Evolutionary conservation across 208 protist genomes (phyloP).

Genomic region (Phytomonas sp.): DNA sequence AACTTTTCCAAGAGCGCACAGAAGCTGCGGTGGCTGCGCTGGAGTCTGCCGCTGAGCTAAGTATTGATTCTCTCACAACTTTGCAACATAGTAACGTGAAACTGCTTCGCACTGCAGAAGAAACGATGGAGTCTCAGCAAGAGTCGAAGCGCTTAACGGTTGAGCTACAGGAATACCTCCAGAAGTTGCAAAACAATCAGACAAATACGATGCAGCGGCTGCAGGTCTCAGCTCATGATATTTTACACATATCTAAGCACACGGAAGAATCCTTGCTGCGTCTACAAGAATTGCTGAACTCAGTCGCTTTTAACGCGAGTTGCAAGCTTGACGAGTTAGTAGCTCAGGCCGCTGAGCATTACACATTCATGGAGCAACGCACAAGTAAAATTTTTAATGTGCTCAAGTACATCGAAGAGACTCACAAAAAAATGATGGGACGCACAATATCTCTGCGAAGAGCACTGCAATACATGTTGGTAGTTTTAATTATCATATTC

Average conservation of each 20-base stretch:
- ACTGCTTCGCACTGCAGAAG: constrained; percentile 14
- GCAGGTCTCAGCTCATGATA: constrained; percentile 11
- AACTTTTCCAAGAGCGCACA: constrained; percentile 83
- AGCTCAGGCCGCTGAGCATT: constrained; percentile 24
- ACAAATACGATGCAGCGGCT: constrained; percentile 23
- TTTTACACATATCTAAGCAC: constrained; percentile 18
- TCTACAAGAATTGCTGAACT: constrained; percentile 21
- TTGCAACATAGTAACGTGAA: constrained; percentile 28
- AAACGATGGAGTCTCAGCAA: constrained; percentile 27
- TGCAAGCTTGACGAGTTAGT: constrained; percentile 19
- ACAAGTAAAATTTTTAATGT: constrained; percentile 30
- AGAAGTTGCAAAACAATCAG: constrained; percentile 27
- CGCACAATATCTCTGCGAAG: constrained; percentile 21
- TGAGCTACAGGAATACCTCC: constrained; percentile 25
- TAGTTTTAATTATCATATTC: constrained; percentile 13
- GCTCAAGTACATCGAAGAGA: constrained; percentile 39
- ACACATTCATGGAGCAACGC: constrained; percentile 36
- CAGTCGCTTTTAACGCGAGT: constrained; percentile 10
- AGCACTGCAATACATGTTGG: background rate
- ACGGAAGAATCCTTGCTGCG: constrained; percentile 18
- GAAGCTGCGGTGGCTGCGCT: constrained; percentile 59
- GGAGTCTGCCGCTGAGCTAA: constrained; percentile 22
- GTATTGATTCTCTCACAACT: constrained; percentile 21
- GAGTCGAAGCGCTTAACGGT: constrained; percentile 21
- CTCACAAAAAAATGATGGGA: constrained; percentile 30